A percentile compares a stretch with the other conserved stretches of the same genome.
Conservation (phyloP, 2,329 filamentous ascomycete genomes). For the Fusarium miscanthi region DNA sequence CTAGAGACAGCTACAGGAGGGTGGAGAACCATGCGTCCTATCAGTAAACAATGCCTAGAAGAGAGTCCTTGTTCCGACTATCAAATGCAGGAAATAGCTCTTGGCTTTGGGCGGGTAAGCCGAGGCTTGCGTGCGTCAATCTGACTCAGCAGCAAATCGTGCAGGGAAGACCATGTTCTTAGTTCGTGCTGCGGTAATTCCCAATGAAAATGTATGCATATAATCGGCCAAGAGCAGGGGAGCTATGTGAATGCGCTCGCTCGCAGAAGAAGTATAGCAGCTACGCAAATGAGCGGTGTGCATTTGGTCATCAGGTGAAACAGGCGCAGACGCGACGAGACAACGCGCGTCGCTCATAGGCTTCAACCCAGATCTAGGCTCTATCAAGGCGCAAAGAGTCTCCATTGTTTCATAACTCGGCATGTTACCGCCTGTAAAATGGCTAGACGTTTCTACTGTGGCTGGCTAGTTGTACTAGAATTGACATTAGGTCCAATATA, state of each 20-base stretch:
- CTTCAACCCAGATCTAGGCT: not conserved
- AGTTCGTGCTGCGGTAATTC: too few species aligned
- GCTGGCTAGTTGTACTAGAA: not conserved
- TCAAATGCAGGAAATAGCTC: not conserved
- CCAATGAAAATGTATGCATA: too few species aligned
- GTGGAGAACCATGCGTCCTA: not conserved
- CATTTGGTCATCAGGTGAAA: not conserved
- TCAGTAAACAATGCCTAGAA: too few species aligned
- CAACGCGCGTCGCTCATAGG: too few species aligned
- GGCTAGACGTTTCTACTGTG: not conserved
- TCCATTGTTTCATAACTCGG: not conserved
- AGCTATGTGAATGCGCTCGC: not conserved
- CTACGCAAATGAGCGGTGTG: not conserved
- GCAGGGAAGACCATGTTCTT: too few species aligned
- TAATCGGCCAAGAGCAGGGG: too few species aligned
- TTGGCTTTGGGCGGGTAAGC: not conserved
- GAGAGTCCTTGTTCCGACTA: too few species aligned
- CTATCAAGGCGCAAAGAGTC: not conserved
- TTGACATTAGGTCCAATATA: not conserved
- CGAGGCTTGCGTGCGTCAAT: rapidly evolving
- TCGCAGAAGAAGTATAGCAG: not conserved
- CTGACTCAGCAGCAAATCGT: not conserved
- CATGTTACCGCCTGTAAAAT: not conserved
- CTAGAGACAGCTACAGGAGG: not conserved
- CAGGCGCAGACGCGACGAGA: too few species aligned